phyloP scores from a whole-genome alignment of 179 eudicot species.

The Beta lomatogona region DNA sequence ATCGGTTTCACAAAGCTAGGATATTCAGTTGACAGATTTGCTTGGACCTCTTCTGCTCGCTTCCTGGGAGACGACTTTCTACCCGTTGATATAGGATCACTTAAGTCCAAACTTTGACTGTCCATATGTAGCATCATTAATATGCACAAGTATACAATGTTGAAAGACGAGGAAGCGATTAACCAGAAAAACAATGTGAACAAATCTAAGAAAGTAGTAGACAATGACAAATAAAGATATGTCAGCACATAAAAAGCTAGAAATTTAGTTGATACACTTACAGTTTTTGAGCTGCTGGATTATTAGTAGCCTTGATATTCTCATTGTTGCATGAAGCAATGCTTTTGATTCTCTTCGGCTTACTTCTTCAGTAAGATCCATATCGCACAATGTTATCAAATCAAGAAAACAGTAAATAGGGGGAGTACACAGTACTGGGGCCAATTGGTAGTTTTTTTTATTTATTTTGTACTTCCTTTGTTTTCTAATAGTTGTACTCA shows the following conservation, averaged over 20 bases:
- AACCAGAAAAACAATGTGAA: too few species aligned
- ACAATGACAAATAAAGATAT: too few species aligned
- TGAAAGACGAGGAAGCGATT: background rate
- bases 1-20: constrained; percentile 55
- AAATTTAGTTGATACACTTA: background rate
- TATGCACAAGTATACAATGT: too few species aligned
- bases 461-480: too few species aligned
- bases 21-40: constrained; percentile 33
- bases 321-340: background rate
- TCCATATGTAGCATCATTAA: background rate
- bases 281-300: background rate
- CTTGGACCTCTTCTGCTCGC: constrained; percentile 53
- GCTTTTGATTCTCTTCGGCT: constrained; percentile 1
- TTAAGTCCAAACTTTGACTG: constrained; percentile 6
- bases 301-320: background rate
- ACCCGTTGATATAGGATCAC: background rate
- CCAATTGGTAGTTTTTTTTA: background rate
- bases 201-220: too few species aligned
- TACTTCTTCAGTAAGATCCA: background rate
- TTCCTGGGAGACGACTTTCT: constrained; percentile 32
- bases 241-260: too few species aligned
- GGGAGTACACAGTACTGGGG: background rate
- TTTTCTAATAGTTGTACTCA: background rate
- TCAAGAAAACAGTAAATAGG: background rate
- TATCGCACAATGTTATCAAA: background rate